Evolutionary conservation across 805 yeast genomes (phyloP).

Genomic region (Yarrowia sp.): DNA sequence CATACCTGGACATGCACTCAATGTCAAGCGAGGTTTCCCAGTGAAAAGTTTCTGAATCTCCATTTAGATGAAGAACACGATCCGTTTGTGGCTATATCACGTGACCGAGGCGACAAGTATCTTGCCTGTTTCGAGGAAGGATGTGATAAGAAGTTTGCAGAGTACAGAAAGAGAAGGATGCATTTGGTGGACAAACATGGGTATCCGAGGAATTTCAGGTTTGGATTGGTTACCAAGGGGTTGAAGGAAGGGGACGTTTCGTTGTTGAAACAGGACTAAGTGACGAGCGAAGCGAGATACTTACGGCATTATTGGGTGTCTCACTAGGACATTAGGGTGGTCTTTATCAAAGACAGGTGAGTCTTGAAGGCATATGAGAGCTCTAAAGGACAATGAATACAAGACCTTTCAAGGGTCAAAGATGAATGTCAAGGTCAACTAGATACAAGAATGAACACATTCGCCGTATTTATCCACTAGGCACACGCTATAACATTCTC

Average conservation of each 20-base stretch:
- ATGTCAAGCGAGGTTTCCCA: constrained; percentile 17
- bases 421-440: too few relatives aligned
- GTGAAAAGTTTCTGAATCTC: constrained; percentile 11
- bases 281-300: neutral
- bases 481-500: too few relatives aligned
- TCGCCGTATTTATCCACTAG: too few relatives aligned
- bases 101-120: constrained; percentile 32
- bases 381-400: too few relatives aligned
- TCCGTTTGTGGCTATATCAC: constrained; percentile 23
- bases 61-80: constrained; percentile 36
- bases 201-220: constrained; percentile 30
- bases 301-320: too few relatives aligned
- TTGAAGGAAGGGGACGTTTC: constrained; percentile 29
- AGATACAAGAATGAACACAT: too few relatives aligned
- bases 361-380: too few relatives aligned
- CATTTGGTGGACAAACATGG: constrained; percentile 33
- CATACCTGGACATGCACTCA: constrained; percentile 27
- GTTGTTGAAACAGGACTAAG: constrained; percentile 18
- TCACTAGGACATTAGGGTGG: too few relatives aligned
- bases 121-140: constrained; percentile 18
- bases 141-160: constrained; percentile 12
- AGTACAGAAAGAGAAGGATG: constrained; percentile 8
- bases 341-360: too few relatives aligned
- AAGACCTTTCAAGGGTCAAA: too few relatives aligned
- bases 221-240: constrained; percentile 10